Evolutionary conservation across 768 basidiomycete species (phyloP).

Genomic region (Tephrocybe sp.): DNA sequence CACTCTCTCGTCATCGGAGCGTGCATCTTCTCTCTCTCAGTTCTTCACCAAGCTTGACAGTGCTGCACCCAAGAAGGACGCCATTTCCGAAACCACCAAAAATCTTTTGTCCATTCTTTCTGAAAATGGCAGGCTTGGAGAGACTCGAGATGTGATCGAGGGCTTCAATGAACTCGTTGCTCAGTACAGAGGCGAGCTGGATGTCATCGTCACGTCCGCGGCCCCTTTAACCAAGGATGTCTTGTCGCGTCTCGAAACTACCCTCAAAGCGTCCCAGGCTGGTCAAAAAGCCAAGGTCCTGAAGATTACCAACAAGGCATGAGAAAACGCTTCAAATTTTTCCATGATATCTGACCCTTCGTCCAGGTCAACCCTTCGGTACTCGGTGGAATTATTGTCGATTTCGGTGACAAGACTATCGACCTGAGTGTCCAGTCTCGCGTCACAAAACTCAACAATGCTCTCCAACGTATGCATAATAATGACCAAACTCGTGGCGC

Average conservation of each 20-base stretch:
- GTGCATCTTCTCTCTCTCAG: slow-evolving; percentile 59
- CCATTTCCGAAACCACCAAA: slow-evolving; percentile 83
- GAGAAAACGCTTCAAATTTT: slow-evolving; percentile 15
- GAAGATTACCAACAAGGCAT: slow-evolving; percentile 89
- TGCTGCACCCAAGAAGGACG: slow-evolving; percentile 61
- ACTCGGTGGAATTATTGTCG: slow-evolving; percentile 89
- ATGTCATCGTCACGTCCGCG: slow-evolving; percentile 89
- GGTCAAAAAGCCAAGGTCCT: slow-evolving; percentile 86
- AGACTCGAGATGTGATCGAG: slow-evolving; percentile 83
- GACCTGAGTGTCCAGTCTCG: slow-evolving; percentile 93
- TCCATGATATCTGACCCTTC: slow-evolving; percentile 2
- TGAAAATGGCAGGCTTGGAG: slow-evolving; percentile 88
- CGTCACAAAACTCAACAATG: slow-evolving; percentile 91
- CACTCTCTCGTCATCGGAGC: slow-evolving; percentile 81
- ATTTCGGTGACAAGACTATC: slow-evolving; percentile 98
- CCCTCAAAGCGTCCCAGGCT: slow-evolving; percentile 82
- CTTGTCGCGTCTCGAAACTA: slow-evolving; percentile 74
- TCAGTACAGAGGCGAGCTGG: slow-evolving; percentile 89
- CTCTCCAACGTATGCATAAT: slow-evolving; percentile 66
- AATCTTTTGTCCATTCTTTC: slow-evolving; percentile 88
- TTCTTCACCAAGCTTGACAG: slow-evolving; percentile 70
- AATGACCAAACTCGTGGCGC: slow-evolving; percentile 11
- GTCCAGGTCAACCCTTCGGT: slow-evolving; percentile 85
- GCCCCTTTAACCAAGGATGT: slow-evolving; percentile 74
- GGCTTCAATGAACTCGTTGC: slow-evolving; percentile 90